Conservation (phyloP, 2,329 filamentous ascomycete species). For the Thelonectria blattea region DNA sequence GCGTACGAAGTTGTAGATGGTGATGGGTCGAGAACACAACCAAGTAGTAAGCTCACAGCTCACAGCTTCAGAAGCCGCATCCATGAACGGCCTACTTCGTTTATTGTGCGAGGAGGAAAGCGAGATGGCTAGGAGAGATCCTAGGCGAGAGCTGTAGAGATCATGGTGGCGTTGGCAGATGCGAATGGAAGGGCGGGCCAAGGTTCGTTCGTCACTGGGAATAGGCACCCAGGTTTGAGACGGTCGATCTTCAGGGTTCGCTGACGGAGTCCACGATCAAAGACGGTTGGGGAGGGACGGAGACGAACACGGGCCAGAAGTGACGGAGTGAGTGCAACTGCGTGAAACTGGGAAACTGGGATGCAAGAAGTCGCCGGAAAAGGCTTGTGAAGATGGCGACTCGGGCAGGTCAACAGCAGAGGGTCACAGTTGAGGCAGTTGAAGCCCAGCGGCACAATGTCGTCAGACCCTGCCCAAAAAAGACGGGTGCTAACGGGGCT, state of each 20-base stretch:
- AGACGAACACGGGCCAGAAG: conserved; percentile 7
- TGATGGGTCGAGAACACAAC: conserved; percentile 10
- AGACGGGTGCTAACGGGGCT: conserved; percentile 21
- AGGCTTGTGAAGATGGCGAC: conserved; percentile 30
- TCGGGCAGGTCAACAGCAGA: conserved; percentile 15
- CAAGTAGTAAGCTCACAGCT: conserved; percentile 9
- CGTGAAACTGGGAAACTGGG: conserved; percentile 15
- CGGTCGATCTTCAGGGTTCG: conserved; percentile 36
- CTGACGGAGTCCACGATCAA: conserved; percentile 26
- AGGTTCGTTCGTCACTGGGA: conserved; percentile 25
- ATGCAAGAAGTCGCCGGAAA: conserved; percentile 32
- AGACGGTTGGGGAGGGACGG: conserved; percentile 11
- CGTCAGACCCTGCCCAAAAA: conserved; percentile 35
- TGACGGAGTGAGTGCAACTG: conserved; percentile 20
- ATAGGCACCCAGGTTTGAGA: conserved; percentile 18
- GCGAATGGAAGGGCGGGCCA: conserved; percentile 15
- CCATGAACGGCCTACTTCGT: conserved; percentile 19
- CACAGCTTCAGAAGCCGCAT: conserved; percentile 11
- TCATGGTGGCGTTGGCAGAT: conserved; percentile 29
- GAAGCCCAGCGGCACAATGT: conserved; percentile 32
- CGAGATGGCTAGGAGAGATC: conserved; percentile 20
- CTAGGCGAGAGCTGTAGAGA: conserved; percentile 23
- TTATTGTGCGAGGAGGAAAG: conserved; percentile 22
- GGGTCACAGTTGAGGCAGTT: conserved; percentile 4
- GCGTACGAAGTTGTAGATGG: conserved; percentile 7